Conservation (phyloP, 495 filamentous ascomycete species). For the Filosporella fistucella region DNA sequence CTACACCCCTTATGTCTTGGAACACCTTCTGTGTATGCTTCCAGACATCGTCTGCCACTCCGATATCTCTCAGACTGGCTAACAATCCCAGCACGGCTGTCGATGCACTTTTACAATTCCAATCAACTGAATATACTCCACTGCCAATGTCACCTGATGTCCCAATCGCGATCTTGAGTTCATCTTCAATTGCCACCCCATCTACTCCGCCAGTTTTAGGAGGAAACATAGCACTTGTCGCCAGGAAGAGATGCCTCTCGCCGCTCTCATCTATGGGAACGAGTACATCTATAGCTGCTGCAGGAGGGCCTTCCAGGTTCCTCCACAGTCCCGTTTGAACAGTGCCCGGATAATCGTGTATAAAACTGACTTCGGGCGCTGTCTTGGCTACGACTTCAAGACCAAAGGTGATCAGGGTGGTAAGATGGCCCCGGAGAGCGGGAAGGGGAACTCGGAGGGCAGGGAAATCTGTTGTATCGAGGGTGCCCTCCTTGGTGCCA, state of each 20-base stretch:
- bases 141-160: constrained; percentile 43
- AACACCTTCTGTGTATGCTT: constrained; percentile 45
- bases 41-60: constrained; percentile 41
- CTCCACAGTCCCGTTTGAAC: constrained; percentile 39
- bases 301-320: constrained; percentile 9
- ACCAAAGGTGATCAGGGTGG: constrained; percentile 44
- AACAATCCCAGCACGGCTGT: constrained; percentile 32
- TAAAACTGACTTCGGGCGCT: constrained; percentile 48
- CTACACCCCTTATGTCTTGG: constrained; percentile 27
- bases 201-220: neutral
- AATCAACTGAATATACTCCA: constrained; percentile 46
- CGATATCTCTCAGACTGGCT: constrained; percentile 31
- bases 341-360: constrained; percentile 52
- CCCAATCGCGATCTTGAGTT: no score
- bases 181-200: no score
- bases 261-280: constrained; percentile 40
- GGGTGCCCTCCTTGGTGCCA: constrained; percentile 6
- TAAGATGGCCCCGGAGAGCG: constrained; percentile 35
- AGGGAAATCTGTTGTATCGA: constrained; percentile 8
- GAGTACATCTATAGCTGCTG: neutral
- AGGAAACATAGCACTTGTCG: constrained; percentile 43
- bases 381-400: constrained; percentile 42
- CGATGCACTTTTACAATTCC: constrained; percentile 34
- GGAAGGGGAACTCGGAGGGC: constrained; percentile 21
- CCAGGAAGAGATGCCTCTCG: constrained; percentile 48